Percentiles rank a stretch among this genome's conserved stretches.
Conservation (phyloP, 225 moss, liverwort and hornwort species). For the Bryoerythrophyllum caledonicum region DNA sequence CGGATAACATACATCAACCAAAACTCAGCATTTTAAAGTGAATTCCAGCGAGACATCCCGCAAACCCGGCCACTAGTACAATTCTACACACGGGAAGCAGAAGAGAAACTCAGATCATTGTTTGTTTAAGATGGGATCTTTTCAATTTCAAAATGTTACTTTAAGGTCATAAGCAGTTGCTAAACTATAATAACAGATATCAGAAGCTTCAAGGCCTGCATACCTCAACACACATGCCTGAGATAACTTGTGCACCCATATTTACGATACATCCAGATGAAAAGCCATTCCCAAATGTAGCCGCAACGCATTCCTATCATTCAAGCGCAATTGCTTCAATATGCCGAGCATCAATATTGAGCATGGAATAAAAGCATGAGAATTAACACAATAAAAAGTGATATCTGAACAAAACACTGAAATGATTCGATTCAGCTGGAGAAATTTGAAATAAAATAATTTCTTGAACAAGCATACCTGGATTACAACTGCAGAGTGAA, state of each 20-base stretch:
- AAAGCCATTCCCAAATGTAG: slow-evolving; percentile 95
- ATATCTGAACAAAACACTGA: not conserved
- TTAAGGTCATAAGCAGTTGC: not conserved
- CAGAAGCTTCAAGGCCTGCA: slow-evolving; percentile 19
- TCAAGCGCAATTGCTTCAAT: slow-evolving; percentile 19
- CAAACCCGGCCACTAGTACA: slow-evolving; percentile 4
- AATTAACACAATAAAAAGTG: not conserved
- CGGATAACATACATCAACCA: slow-evolving; percentile 1
- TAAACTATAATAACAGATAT: not conserved
- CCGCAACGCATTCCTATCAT: slow-evolving; percentile 86
- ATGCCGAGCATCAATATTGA: slow-evolving; percentile 14
- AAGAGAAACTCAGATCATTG: slow-evolving; percentile 1
- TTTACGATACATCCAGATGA: slow-evolving; percentile 97
- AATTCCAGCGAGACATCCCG: not conserved
- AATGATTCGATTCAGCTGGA: slow-evolving; percentile 8
- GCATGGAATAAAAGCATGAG: slow-evolving; percentile 15
- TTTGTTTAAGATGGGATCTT: not conserved
- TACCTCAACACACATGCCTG: slow-evolving; percentile 94
- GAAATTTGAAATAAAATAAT: slow-evolving; percentile 10
- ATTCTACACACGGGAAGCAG: not conserved
- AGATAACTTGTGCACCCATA: slow-evolving; percentile 96
- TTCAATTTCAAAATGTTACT: not conserved
- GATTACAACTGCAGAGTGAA: slow-evolving; percentile 93
- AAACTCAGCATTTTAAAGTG: slow-evolving; percentile 11
- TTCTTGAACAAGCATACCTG: slow-evolving; percentile 54